Base-by-base conservation (phyloP, 495 filamentous ascomycete genomes). In the Penicillium steckii region DNA sequence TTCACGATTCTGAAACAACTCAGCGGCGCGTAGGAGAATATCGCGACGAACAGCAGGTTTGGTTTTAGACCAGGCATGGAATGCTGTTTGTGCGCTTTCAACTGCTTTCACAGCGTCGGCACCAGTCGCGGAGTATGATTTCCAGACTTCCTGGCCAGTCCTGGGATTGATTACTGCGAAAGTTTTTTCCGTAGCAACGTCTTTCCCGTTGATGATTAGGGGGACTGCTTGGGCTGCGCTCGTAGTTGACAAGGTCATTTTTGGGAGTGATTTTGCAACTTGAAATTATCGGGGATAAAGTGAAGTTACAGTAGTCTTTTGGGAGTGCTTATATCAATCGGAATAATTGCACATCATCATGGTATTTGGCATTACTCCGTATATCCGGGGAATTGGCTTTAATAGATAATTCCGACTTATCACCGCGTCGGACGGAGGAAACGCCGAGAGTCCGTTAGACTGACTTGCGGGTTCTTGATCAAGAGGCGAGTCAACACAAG, bases 11-110 rank as follows among this genome's bases (percentile, higher is more conserved):
- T 79, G 71, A 53, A 95, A 71, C 49, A 91, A 71, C n/a, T 86
- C 82, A 13, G 87, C 84, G 21, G 84, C 85, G 58, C 81, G 83
- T 40, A 85, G 68, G 44, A 96, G 70, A 57, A 95, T 82, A 55
- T 87, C 80, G 41, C 88, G 82, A 26, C 88, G 85, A 27, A 73
- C 57, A 24, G 72, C 65, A 10, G 85, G 79, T 27, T 79, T 80
- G 1, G 81, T 80, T 44, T 82, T 77, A 48, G 74, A 76, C 91
- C 91, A 96, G 53, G 78, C 64, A 46, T 76, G 77, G 65, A 89
- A 86, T 5, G 91, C 90, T 7, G 73, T 74, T 35, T 82, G 73
- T 0, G 90, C 88, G 1, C 85, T 76, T 19, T 46, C 62, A 8
- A 56, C 48, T 21, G 79, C 65, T 40, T 40, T 18, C 4, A 10